Conservation (phyloP, 768 basidiomycete species). For the Termitomyces sp. region DNA sequence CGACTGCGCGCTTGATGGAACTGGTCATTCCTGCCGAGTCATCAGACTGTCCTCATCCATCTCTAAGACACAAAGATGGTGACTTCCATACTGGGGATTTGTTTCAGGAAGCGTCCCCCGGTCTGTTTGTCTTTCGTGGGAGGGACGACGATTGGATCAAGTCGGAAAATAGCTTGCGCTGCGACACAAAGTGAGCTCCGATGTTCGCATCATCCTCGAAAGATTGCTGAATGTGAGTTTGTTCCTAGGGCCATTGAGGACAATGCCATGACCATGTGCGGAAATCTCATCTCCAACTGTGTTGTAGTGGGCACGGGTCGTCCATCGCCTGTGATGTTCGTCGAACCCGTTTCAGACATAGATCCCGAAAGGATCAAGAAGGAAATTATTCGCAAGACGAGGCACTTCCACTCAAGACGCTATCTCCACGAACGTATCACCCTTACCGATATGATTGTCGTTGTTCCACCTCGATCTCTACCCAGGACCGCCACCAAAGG, state of each 20-base stretch:
- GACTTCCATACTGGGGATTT: conserved; percentile 68
- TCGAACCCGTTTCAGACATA: conserved; percentile 54
- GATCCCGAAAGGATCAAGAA: conserved; percentile 56
- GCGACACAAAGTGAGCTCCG: conserved; percentile 52
- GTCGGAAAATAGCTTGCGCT: conserved; percentile 58
- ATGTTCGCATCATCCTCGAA: conserved; percentile 7
- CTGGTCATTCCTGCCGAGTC: conserved; percentile 53
- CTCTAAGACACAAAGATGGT: conserved; percentile 47
- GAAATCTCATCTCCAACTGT: conserved; percentile 61
- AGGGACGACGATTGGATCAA: conserved; percentile 74
- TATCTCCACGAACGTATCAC: conserved; percentile 79
- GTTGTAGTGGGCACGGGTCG: conserved; percentile 74
- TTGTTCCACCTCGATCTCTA: conserved; percentile 60
- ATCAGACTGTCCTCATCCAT: conserved; percentile 50
- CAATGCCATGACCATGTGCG: conserved; percentile 62
- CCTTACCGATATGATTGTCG: conserved; percentile 55
- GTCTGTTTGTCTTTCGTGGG: conserved; percentile 49
- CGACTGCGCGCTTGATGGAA: conserved; percentile 47
- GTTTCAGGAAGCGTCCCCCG: conserved; percentile 48
- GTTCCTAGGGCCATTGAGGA: conserved; percentile 64
- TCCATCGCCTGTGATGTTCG: conserved; percentile 70
- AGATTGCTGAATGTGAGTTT: conserved; percentile 4
- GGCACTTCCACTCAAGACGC: conserved; percentile 66
- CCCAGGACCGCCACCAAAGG: conserved; percentile 80
- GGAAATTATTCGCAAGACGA: conserved; percentile 67